Base-by-base conservation (phyloP, 192 early-diverging fungal species). In the Funneliformis geosporum region DNA sequence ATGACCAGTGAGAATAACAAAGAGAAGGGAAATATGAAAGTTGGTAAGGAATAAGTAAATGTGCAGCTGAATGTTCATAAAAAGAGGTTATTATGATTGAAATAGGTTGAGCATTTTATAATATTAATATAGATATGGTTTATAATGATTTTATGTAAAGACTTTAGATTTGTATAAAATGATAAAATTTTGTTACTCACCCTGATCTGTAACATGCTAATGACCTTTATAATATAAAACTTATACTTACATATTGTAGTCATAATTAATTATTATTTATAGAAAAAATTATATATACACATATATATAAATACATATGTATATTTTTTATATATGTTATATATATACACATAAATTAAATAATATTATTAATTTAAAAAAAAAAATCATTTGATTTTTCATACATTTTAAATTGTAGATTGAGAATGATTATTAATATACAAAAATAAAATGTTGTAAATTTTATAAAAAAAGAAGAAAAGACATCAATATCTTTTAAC, bases 1-100 rank as follows among this genome's bases (percentile, higher is more conserved):
- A 97, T 99, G 96, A 90, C 89, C 11, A 79, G 38, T 25, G 81
- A 82, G 46, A 72, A 33, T 40, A 70, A 77, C 9, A 44, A 46
- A 59, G 81, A 85, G 42, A 85, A 80, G 50, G 86, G 86, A 62
- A 25, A 79, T 60, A 79, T 79, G 77, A 85, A 80, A 60, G 60
- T 81, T 69, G 9, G 3, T 11, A n/a, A 42, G n/a, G 28, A 69
- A n/a, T 43, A 42, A 40, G 42, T 21, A 68, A 16, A 42, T 33
- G 8, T 11, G 10, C n/a, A 44, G 7, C 18, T 55, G n/a, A 55
- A 18, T 50, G 9, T 4, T 44, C 2, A 43, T n/a, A n/a, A n/a
- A n/a, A n/a, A 43, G 42, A 43, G 42, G 8, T 43, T 8, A 43
- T 43, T 43, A 43, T n/a, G n/a, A 33, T 33, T 33, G 9, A 44